A percentile compares a stretch with the other conserved stretches of the same genome.
Evolutionary conservation across 164 flowering plant species (phyloP).

Genomic region (Kalanchoe fedtschenkoi): DNA sequence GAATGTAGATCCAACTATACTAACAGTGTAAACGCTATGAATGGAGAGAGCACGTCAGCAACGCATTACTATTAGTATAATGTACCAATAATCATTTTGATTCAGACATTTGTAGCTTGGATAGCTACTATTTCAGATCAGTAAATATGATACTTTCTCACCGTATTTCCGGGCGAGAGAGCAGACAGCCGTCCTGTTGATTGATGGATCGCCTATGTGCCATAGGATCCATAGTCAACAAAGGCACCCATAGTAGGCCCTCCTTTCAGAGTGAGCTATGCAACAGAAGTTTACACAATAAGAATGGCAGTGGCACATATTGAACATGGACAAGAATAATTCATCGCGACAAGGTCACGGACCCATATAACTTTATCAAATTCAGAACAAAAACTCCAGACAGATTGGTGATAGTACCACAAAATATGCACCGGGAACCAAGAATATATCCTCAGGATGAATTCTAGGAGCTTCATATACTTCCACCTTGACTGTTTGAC

Average conservation of each 20-base stretch:
- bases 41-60: too few relatives aligned
- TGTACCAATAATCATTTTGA: too few relatives aligned
- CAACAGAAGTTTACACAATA: neutral
- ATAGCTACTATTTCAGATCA: neutral
- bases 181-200: slow-evolving; percentile 65
- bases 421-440: slow-evolving; percentile 85
- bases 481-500: slow-evolving; percentile 63
- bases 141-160: slow-evolving; percentile 19
- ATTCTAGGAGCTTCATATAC: slow-evolving; percentile 75
- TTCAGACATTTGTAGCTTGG: neutral
- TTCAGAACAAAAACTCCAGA: neutral
- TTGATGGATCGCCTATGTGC: slow-evolving; percentile 34
- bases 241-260: slow-evolving; percentile 58
- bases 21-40: too few relatives aligned
- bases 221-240: slow-evolving; percentile 40
- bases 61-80: too few relatives aligned
- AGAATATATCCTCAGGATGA: slow-evolving; percentile 56
- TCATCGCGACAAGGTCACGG: too few relatives aligned
- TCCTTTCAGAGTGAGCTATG: slow-evolving; percentile 62
- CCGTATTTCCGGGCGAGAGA: slow-evolving; percentile 64
- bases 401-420: slow-evolving; percentile 37
- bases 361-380: neutral
- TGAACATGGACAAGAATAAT: neutral
- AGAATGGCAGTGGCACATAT: neutral
- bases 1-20: too few relatives aligned